These are phyloP conservation scores for Phaffomyces antillensis DNA, from an alignment of 805 yeast species.

Conservation along the genomic window DNA sequence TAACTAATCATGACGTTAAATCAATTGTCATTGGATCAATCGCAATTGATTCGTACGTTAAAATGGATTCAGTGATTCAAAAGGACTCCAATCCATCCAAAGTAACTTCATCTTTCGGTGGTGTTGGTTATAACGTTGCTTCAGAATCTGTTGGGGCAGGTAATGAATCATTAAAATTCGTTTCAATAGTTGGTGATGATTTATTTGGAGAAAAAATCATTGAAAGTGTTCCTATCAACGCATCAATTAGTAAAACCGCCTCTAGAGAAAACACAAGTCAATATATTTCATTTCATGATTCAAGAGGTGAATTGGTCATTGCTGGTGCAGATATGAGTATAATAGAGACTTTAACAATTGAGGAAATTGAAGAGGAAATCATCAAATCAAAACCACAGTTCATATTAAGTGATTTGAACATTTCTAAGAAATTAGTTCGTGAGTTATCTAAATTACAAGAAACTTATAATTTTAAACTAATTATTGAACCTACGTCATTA, in stretches of 20 bases:
- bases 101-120: constrained; percentile 57
- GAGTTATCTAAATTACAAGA: constrained; percentile 27
- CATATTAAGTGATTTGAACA: constrained; percentile 63
- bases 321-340: constrained; percentile 87
- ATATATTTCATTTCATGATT: constrained; percentile 62
- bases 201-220: constrained; percentile 38
- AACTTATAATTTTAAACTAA: constrained; percentile 25
- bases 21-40: constrained; percentile 63
- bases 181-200: constrained; percentile 61
- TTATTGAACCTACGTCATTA: constrained; percentile 75
- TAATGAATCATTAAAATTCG: constrained; percentile 30
- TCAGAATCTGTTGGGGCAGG: constrained; percentile 44
- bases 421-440: constrained; percentile 37
- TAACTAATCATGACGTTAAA: constrained; percentile 9
- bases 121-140: constrained; percentile 78
- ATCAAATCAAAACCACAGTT: constrained; percentile 35
- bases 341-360: constrained; percentile 40
- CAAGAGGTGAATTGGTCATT: constrained; percentile 53
- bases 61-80: constrained; percentile 29
- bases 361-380: constrained; percentile 38
- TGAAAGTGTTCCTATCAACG: constrained; percentile 25
- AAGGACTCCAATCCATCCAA: constrained; percentile 72
- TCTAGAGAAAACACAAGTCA: constrained; percentile 46
- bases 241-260: constrained; percentile 11
- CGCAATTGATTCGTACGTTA: constrained; percentile 66